phyloP scores from a whole-genome alignment of 1,284 basidiomycete species.

The Boletellus sp. region DNA sequence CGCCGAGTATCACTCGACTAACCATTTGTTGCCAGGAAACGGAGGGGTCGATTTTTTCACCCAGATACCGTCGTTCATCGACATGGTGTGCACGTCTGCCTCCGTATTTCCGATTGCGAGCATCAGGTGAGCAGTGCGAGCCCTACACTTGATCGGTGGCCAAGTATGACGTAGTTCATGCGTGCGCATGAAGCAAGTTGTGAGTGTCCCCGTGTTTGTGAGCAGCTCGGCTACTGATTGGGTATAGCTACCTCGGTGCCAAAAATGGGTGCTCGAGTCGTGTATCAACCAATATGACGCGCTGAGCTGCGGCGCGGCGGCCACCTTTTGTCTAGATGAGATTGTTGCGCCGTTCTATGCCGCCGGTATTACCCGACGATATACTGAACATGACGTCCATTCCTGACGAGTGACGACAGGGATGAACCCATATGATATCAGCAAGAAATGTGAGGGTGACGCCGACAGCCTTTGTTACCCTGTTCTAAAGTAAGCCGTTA shows the following conservation, averaged over 20 bases:
- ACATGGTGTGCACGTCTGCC: constrained; percentile 49
- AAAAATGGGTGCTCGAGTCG: constrained; percentile 38
- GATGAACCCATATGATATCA: constrained; percentile 52
- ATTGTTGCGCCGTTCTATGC: constrained; percentile 32
- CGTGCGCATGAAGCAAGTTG: constrained; percentile 47
- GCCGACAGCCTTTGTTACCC: constrained; percentile 42
- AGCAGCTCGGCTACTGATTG: neutral
- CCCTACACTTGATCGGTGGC: neutral
- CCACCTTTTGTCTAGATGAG: constrained; percentile 43
- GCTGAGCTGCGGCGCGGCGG: constrained; percentile 43
- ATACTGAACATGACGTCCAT: constrained; percentile 24
- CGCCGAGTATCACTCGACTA: neutral
- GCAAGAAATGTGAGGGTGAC: constrained; percentile 51
- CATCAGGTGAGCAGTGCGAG: constrained; percentile 11
- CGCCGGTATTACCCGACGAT: constrained; percentile 31
- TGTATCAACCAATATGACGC: constrained; percentile 50
- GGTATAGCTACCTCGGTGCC: constrained; percentile 44
- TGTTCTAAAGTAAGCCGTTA: constrained; percentile 38
- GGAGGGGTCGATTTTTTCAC: constrained; percentile 47
- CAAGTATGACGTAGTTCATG: constrained; percentile 36
- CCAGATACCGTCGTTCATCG: constrained; percentile 43
- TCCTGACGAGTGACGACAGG: constrained; percentile 13
- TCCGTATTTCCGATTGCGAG: constrained; percentile 41
- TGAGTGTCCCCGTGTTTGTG: constrained; percentile 20
- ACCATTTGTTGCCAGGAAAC: constrained; percentile 43